Evolutionary conservation across 2,329 filamentous ascomycete genomes (phyloP).

Genomic region (Plectosphaerella sp.): DNA sequence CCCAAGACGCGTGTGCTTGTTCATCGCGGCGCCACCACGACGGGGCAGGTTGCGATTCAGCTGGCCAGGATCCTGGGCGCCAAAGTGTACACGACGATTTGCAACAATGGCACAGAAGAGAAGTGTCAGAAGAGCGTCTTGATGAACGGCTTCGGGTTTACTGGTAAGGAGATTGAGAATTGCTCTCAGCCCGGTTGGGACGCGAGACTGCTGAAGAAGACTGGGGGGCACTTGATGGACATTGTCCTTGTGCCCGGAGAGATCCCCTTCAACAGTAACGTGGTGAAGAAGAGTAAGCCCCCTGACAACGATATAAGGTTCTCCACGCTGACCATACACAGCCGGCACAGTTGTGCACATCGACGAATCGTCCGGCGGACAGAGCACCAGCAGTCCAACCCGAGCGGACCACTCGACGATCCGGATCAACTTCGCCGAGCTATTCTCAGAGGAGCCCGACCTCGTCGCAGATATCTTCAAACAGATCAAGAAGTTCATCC

Average conservation of each 20-base stretch:
- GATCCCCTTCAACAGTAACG: background rate
- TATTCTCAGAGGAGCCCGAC: conserved; percentile 24
- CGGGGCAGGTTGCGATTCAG: conserved; percentile 38
- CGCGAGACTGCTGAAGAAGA: conserved; percentile 2
- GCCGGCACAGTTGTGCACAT: background rate
- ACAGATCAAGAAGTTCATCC: conserved; percentile 7
- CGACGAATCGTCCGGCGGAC: background rate
- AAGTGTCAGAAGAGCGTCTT: conserved; percentile 32
- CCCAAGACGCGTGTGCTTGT: conserved; percentile 32
- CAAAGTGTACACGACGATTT: conserved; percentile 37
- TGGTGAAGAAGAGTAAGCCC: conserved; percentile 1
- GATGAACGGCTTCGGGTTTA: conserved; percentile 22
- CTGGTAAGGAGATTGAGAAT: conserved; percentile 18
- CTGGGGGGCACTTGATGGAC: conserved; percentile 21
- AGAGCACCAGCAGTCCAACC: no score
- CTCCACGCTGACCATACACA: background rate
- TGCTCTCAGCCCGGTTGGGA: conserved; percentile 3
- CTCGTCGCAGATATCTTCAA: conserved; percentile 24
- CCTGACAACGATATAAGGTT: background rate
- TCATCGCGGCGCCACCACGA: conserved; percentile 35
- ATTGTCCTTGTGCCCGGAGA: conserved; percentile 21
- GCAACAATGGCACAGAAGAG: conserved; percentile 18
- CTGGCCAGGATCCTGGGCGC: conserved; percentile 31
- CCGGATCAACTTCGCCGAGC: conserved; percentile 25
- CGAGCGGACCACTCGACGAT: conserved; percentile 17